Percentiles rank a stretch among this genome's conserved stretches.
These are phyloP conservation scores for Candida xyloterini DNA, from an alignment of 805 yeast genomes.

Conservation along the genomic window DNA sequence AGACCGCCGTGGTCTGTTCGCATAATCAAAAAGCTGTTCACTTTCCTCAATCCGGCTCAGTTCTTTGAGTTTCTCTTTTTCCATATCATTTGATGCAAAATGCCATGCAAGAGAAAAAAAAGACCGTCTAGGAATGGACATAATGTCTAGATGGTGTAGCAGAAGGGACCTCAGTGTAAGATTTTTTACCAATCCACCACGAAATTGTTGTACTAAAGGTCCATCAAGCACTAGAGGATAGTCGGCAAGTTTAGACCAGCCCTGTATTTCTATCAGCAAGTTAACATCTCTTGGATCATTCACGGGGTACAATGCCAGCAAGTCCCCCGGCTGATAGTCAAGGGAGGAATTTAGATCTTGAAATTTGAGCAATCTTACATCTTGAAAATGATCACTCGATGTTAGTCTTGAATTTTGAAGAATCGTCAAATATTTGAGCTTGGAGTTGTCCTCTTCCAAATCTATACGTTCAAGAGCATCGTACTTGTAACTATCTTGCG, in stretches of 20 bases:
- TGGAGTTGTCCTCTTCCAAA: too few relatives aligned
- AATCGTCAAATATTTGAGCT: constrained; percentile 11
- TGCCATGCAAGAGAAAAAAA: constrained; percentile 75
- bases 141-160: constrained; percentile 78
- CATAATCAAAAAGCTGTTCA: constrained; percentile 84
- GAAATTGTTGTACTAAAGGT: constrained; percentile 36
- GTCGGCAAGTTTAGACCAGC: constrained; percentile 75
- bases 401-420: constrained; percentile 70
- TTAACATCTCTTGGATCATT: constrained; percentile 67
- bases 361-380: constrained; percentile 65
- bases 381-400: constrained; percentile 75
- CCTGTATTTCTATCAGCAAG: constrained; percentile 61
- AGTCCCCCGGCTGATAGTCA: constrained; percentile 73
- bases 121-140: constrained; percentile 77
- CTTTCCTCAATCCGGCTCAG: constrained; percentile 68
- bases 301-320: constrained; percentile 70
- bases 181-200: constrained; percentile 57
- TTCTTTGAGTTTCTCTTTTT: constrained; percentile 70
- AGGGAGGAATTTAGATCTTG: constrained; percentile 28
- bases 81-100: constrained; percentile 73
- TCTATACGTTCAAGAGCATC: constrained; percentile 32
- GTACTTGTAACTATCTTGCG: constrained; percentile 27
- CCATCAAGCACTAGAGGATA: constrained; percentile 42
- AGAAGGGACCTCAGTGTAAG: constrained; percentile 71
- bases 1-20: constrained; percentile 89